phyloP scores from a whole-genome alignment of 306 rosid species.

The Geum urbanum region DNA sequence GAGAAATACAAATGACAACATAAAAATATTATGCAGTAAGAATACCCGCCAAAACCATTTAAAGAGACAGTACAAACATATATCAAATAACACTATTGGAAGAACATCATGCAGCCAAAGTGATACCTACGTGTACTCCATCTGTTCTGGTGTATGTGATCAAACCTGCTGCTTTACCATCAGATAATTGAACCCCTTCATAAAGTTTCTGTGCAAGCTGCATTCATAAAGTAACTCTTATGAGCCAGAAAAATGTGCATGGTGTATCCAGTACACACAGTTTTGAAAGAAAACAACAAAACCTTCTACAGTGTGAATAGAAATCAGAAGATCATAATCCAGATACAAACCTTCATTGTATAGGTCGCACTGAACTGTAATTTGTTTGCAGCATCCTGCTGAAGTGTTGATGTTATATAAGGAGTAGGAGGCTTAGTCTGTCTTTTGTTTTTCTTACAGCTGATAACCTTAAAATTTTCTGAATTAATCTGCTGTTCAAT shows the following conservation, averaged over 20 bases:
- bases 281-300: neutral
- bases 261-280: neutral
- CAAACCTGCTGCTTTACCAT: constrained; percentile 71
- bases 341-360: constrained; percentile 74
- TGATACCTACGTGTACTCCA: constrained; percentile 82
- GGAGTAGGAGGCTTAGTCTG: constrained; percentile 90
- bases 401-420: constrained; percentile 92
- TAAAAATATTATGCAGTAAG: neutral
- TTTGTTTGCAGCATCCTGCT: constrained; percentile 94
- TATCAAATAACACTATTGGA: neutral
- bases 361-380: constrained; percentile 58
- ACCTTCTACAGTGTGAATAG: neutral
- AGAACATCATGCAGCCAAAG: constrained; percentile 39
- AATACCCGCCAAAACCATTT: neutral
- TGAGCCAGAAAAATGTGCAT: neutral
- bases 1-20: neutral
- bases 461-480: constrained; percentile 46
- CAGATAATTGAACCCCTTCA: constrained; percentile 83
- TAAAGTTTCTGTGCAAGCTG: constrained; percentile 97
- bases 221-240: constrained; percentile 32
- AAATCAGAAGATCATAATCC: constrained; percentile 18
- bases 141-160: constrained; percentile 89
- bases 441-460: constrained; percentile 48
- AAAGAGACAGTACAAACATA: neutral
- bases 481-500: constrained; percentile 50